Conservation (phyloP, 345 rosid species). For the Syzygium aromaticum region DNA sequence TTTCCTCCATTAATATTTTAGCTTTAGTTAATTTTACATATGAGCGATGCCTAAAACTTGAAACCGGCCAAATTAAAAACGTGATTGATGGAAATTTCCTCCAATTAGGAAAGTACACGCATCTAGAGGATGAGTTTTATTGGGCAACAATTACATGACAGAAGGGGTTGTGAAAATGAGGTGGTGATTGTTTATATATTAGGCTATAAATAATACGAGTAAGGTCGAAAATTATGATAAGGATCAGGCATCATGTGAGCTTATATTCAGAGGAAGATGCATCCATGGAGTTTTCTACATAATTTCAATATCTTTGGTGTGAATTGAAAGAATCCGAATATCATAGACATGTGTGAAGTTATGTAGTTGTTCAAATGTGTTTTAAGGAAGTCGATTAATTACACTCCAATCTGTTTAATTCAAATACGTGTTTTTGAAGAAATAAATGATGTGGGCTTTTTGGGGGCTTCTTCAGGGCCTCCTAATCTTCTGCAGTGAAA, state of each 20-base stretch:
- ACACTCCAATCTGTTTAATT: no score
- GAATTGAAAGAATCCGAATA: background rate
- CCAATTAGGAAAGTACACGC: background rate
- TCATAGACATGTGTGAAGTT: background rate
- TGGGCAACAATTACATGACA: no score
- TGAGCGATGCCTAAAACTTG: no score
- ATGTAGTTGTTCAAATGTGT: background rate
- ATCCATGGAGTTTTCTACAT: background rate
- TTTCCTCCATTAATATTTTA: no score
- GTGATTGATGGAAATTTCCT: background rate
- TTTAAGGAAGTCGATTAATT: no score
- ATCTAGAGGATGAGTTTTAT: background rate
- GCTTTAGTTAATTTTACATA: no score
- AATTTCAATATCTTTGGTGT: background rate
- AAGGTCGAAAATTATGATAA: background rate
- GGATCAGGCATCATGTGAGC: background rate
- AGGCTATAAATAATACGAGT: no score
- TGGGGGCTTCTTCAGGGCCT: accelerated
- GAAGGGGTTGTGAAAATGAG: background rate
- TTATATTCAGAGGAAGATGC: background rate
- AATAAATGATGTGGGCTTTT: no score
- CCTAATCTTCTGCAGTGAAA: no score
- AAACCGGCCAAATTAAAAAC: background rate
- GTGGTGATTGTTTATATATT: background rate
- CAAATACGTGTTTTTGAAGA: no score